Conservation (phyloP, 208 protist genomes). For the Strigomonas culicis region DNA sequence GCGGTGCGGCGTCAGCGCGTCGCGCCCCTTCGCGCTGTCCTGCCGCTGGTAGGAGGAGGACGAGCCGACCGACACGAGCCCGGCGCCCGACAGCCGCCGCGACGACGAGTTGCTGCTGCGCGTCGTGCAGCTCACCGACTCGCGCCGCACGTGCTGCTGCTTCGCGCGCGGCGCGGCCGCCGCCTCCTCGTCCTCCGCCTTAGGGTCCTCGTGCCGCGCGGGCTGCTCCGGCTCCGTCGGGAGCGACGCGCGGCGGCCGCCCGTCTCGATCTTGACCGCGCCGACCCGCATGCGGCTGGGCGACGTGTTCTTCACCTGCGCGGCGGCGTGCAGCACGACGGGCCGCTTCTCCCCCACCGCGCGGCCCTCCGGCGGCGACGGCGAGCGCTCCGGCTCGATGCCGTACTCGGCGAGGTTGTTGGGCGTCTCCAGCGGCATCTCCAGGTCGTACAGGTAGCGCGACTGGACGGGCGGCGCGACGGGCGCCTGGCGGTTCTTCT, state of each 20-base stretch:
- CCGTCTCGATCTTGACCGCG: conserved; percentile 30
- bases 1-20: conserved; percentile 25
- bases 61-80: no score
- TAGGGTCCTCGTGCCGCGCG: conserved; percentile 3
- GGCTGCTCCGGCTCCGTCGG: conserved; percentile 12
- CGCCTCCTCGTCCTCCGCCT: conserved; percentile 12
- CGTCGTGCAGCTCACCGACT: conserved; percentile 19
- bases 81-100: conserved; percentile 20
- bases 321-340: conserved; percentile 27
- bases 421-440: conserved; percentile 13
- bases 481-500: neutral
- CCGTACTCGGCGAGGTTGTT: conserved; percentile 9
- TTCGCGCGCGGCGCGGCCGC: conserved; percentile 10
- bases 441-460: no score
- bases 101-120: conserved; percentile 5
- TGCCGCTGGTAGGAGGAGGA: conserved; percentile 26
- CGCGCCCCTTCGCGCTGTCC: conserved; percentile 29
- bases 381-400: neutral
- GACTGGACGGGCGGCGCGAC: neutral
- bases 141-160: conserved; percentile 19
- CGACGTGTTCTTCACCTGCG: conserved; percentile 24
- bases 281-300: conserved; percentile 36
- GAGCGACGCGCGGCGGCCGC: conserved; percentile 17
- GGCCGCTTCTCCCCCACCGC: conserved; percentile 19
- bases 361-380: neutral